Percentiles rank a stretch among this genome's conserved stretches.
phyloP scores from a whole-genome alignment of 352 stramenopile genomes.

The Globisporangium yorkense region DNA sequence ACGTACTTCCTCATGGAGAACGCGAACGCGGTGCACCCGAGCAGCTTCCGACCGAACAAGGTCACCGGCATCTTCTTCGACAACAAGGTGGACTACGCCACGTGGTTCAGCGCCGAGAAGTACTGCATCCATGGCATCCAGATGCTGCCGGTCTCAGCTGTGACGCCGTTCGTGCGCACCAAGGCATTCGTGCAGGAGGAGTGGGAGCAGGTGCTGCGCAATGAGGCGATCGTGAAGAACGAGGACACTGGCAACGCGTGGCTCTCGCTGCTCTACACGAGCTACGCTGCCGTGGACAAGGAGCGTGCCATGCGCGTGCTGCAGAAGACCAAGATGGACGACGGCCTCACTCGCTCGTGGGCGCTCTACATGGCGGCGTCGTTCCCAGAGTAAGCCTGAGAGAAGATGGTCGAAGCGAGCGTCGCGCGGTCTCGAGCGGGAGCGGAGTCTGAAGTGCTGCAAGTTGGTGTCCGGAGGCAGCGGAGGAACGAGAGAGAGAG shows the following conservation, averaged over 20 bases:
- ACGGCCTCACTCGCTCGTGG: constrained; percentile 78
- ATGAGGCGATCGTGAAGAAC: constrained; percentile 33
- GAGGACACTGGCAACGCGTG: constrained; percentile 53
- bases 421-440: neutral
- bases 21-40: constrained; percentile 44
- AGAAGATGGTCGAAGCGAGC: neutral
- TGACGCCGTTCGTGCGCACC: constrained; percentile 50
- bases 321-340: constrained; percentile 50
- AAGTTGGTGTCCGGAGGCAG: too few relatives aligned
- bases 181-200: constrained; percentile 52
- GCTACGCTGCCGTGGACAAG: constrained; percentile 62
- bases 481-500: too few relatives aligned
- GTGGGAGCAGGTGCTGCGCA: constrained; percentile 47
- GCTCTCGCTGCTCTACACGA: constrained; percentile 68
- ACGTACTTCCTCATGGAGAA: constrained; percentile 73
- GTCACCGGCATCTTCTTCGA: constrained; percentile 74
- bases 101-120: constrained; percentile 58
- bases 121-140: constrained; percentile 81
- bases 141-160: constrained; percentile 62
- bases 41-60: constrained; percentile 38
- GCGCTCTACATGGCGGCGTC: constrained; percentile 62
- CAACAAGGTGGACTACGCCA: constrained; percentile 80
- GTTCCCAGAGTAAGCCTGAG: constrained; percentile 19
- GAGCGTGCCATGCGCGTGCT: constrained; percentile 38
- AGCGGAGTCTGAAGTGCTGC: neutral